Base-by-base conservation (phyloP, 139 green algal genomes). In the Haematococcus lacustris region DNA sequence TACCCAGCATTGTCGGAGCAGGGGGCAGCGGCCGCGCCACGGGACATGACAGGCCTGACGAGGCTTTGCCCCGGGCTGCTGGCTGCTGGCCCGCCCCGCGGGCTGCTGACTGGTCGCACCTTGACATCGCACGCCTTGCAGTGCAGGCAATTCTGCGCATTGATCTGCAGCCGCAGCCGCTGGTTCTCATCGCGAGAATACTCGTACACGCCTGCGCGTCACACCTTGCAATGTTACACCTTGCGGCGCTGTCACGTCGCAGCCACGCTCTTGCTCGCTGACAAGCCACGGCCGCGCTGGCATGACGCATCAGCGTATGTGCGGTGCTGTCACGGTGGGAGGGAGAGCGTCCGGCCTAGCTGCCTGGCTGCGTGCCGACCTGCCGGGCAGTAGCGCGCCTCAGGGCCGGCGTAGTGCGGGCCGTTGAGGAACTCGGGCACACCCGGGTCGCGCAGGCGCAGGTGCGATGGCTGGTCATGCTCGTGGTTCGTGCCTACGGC, bases 101-200 rank as follows among this genome's bases (percentile, higher is more conserved):
- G n/a, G n/a, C n/a, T n/a, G n/a, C n/a, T n/a, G n/a, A n/a, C n/a
- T n/a, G n/a, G n/a, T n/a, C n/a, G n/a, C n/a, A n/a, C n/a, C n/a
- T 98, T 98, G 53, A 83, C 70, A 67, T 84, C 74, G n/a, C 74
- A 84, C 0, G 74, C 71, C 80, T 98, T 98, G 92, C 94, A 98
- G 79, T 98, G 94, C 76, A 98, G 77, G 80, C 94, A 98, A 82
- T 98, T 98, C 74, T 98, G 94, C 1, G 94, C 93, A 76, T 97
- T 96, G 78, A 98, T 96, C 28, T 87, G 70, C 47, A 98, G 84
- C 51, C 74, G 66, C 41, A 32, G 32, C 1, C 75, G 75, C 26
- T 83, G 60, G 57, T 78, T 33, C 51, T 81, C 78, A 33, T 89
- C 85, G 0, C 66, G 53, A 2, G 37, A 35, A 68, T 93, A 98